These are phyloP conservation scores for Trichosporon asahii DNA, from an alignment of 1,284 basidiomycete species.

Conservation along the genomic window DNA sequence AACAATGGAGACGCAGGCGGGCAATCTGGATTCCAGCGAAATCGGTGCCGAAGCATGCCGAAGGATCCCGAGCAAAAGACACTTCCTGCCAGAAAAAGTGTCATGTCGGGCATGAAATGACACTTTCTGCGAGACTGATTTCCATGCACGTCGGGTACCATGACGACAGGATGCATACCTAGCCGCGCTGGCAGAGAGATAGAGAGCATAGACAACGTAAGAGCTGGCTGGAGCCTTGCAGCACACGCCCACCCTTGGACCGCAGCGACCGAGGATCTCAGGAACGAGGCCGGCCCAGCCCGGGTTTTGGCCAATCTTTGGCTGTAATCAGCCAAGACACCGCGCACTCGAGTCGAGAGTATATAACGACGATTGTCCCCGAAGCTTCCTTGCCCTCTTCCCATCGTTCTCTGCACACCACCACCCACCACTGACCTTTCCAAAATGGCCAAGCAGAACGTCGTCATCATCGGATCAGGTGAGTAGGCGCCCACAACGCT, in stretches of 20 bases:
- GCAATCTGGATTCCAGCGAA: background rate
- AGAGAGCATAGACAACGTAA: background rate
- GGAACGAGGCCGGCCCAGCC: background rate
- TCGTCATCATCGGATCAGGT: constrained; percentile 27
- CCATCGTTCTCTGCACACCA: background rate
- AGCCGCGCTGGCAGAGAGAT: too few species aligned
- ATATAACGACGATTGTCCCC: background rate
- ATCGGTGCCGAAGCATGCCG: constrained; percentile 2
- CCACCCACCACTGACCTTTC: background rate
- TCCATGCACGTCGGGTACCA: background rate
- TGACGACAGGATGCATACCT: background rate
- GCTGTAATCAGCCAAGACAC: background rate
- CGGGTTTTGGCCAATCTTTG: constrained; percentile 5
- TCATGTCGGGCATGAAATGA: background rate
- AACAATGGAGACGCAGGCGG: background rate
- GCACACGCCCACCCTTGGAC: background rate
- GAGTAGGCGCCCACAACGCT: too few species aligned
- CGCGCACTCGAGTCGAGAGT: background rate
- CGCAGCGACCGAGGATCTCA: background rate
- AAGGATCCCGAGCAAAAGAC: constrained; percentile 3
- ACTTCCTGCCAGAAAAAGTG: background rate
- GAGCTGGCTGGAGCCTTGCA: background rate
- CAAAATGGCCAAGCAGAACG: constrained; percentile 24
- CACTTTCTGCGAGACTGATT: background rate
- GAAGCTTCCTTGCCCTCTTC: background rate